A percentile compares a stretch with the other conserved stretches of the same genome.
These are phyloP conservation scores for Polytrichum formosum DNA, from an alignment of 225 moss, liverwort and hornwort species.

Conservation along the genomic window DNA sequence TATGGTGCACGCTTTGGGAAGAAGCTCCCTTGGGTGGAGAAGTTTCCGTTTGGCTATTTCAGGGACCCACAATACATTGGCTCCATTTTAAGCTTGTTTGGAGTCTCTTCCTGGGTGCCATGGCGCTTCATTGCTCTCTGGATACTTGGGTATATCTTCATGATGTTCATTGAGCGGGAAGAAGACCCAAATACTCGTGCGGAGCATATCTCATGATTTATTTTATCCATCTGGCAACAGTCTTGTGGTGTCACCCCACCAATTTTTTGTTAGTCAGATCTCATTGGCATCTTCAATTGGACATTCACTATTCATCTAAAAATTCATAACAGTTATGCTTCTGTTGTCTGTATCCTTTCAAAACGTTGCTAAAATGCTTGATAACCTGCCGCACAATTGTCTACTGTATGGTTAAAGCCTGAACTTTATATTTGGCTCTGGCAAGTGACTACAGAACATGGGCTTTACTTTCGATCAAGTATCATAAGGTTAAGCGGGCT, in stretches of 20 bases:
- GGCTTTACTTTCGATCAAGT: no score
- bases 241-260: not conserved
- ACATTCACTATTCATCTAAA: no score
- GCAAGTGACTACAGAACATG: no score
- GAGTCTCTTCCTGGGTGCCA: conserved; percentile 72
- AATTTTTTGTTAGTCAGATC: not conserved
- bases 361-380: no score
- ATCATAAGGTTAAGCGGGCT: no score
- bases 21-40: conserved; percentile 83
- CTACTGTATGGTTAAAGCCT: no score
- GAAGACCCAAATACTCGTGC: conserved; percentile 50
- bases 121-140: conserved; percentile 67
- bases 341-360: no score
- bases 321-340: no score
- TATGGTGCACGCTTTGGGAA: conserved; percentile 81
- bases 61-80: conserved; percentile 88
- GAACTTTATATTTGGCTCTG: no score
- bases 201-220: conserved; percentile 47
- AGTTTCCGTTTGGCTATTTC: conserved; percentile 80
- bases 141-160: conserved; percentile 65
- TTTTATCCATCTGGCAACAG: no score
- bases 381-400: no score
- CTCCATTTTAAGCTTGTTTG: conserved; percentile 70
- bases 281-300: no score
- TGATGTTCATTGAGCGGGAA: conserved; percentile 68